Percentiles rank a stretch among this genome's conserved stretches.
phyloP scores from a whole-genome alignment of 2,329 filamentous ascomycete genomes.

The Diaporthe nobilis region DNA sequence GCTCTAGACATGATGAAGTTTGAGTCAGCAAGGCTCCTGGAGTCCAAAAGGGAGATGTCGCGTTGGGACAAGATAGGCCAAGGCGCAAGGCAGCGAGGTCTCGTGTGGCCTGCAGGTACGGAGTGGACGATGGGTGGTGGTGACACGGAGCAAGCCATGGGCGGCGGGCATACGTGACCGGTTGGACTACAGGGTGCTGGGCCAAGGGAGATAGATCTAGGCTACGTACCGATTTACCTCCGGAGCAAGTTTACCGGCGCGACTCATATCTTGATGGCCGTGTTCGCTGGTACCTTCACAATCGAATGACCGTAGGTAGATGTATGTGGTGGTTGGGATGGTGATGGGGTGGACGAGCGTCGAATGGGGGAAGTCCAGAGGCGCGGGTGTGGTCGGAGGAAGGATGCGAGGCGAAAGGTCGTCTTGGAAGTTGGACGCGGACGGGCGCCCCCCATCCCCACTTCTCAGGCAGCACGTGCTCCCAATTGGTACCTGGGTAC shows the following conservation, averaged over 20 bases:
- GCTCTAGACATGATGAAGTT: constrained; percentile 71
- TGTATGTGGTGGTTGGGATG: constrained; percentile 23
- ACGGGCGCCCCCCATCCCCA: constrained; percentile 27
- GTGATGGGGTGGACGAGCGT: constrained; percentile 18
- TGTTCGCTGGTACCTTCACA: constrained; percentile 39
- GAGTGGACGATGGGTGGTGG: constrained; percentile 23
- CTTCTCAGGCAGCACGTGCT: constrained; percentile 37
- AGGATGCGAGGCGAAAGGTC: constrained; percentile 39
- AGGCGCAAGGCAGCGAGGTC: neutral
- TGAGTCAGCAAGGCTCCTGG: constrained; percentile 46
- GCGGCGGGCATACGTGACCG: neutral
- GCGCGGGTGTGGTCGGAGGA: constrained; percentile 39
- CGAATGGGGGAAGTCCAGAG: constrained; percentile 36
- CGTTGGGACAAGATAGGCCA: constrained; percentile 7
- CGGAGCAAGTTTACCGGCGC: constrained; percentile 95
- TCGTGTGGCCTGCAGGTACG: constrained; percentile 21
- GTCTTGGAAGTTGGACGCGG: constrained; percentile 30
- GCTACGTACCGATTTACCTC: constrained; percentile 94
- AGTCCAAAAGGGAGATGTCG: constrained; percentile 6
- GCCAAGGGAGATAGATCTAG: constrained; percentile 49
- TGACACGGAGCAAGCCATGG: constrained; percentile 26
- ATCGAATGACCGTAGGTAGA: constrained; percentile 36
- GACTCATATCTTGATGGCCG: constrained; percentile 87
- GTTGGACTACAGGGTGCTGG: constrained; percentile 12
- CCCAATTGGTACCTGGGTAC: constrained; percentile 28